Percentiles rank a stretch among this genome's conserved stretches.
Evolutionary conservation across 2,329 filamentous ascomycete species (phyloP).

Genomic region (Sarocladiaceae sp.): DNA sequence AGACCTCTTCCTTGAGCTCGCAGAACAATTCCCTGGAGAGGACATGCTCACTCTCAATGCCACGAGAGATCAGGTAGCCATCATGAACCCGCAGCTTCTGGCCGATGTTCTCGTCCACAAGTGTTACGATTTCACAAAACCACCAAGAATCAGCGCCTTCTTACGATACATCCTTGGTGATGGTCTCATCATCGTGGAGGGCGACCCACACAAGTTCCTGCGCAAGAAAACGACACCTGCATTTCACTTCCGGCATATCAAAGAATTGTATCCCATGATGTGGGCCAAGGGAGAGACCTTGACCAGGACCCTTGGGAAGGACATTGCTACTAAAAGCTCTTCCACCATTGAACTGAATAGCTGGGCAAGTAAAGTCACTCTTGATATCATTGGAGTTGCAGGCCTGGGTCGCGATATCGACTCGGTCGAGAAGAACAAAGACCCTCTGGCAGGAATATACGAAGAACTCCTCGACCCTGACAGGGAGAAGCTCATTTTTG

Average conservation of each 20-base stretch:
- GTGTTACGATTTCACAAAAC: conserved; percentile 50
- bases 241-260: conserved; percentile 63
- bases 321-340: conserved; percentile 18
- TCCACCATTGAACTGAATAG: conserved; percentile 29
- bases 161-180: conserved; percentile 49
- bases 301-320: conserved; percentile 34
- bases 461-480: conserved; percentile 38
- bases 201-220: conserved; percentile 63
- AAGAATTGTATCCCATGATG: conserved; percentile 63
- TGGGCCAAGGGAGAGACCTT: conserved; percentile 47
- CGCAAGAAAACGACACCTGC: conserved; percentile 63
- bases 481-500: conserved; percentile 38
- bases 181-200: conserved; percentile 58
- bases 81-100: conserved; percentile 18
- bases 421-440: conserved; percentile 17
- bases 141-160: conserved; percentile 36
- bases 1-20: conserved; percentile 19
- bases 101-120: conserved; percentile 21
- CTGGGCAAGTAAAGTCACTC: conserved; percentile 47
- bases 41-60: conserved; percentile 17
- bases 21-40: conserved; percentile 17
- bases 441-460: conserved; percentile 33
- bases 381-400: conserved; percentile 55
- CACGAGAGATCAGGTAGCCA: conserved; percentile 14
- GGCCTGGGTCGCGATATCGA: conserved; percentile 51